Evolutionary conservation across 768 basidiomycete species (phyloP).

Genomic region (Neoboletus magnificus): DNA sequence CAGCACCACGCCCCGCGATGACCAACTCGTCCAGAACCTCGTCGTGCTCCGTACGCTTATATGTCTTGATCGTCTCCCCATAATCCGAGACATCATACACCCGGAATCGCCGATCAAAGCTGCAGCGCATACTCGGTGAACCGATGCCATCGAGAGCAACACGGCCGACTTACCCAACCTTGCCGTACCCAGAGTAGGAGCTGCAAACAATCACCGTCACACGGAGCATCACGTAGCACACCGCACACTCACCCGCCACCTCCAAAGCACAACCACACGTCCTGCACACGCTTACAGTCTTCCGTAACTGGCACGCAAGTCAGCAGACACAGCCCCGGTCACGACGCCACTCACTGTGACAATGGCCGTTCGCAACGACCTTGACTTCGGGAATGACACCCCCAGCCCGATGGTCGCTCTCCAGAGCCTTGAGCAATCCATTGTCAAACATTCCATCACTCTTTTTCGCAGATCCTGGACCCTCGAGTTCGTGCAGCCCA

Average conservation of each 20-base stretch:
- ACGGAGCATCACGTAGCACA: background rate
- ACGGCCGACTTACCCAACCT: conserved; percentile 53
- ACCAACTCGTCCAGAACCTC: conserved; percentile 63
- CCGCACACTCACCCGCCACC: conserved; percentile 64
- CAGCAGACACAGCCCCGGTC: conserved; percentile 1
- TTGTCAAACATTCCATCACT: conserved; percentile 85
- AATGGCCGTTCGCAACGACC: conserved; percentile 87
- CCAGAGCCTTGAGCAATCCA: conserved; percentile 66
- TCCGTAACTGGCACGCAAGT: conserved; percentile 62
- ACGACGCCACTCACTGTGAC: conserved; percentile 56
- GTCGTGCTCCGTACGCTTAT: conserved; percentile 76
- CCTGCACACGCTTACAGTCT: conserved; percentile 79
- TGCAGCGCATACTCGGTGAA: conserved; percentile 22
- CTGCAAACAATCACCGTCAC: conserved; percentile 31
- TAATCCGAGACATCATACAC: conserved; percentile 84
- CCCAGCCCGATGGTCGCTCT: conserved; percentile 59
- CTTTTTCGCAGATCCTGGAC: conserved; percentile 57
- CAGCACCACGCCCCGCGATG: conserved; percentile 50
- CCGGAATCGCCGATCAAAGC: conserved; percentile 89
- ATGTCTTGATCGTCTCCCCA: conserved; percentile 88
- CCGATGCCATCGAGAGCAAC: background rate
- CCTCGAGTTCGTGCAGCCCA: conserved; percentile 61
- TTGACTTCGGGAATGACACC: conserved; percentile 68
- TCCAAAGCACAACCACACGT: conserved; percentile 90
- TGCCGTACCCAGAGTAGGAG: conserved; percentile 81